Conservation (phyloP, 2,329 filamentous ascomycete genomes). For the Fusarium newnesense region DNA sequence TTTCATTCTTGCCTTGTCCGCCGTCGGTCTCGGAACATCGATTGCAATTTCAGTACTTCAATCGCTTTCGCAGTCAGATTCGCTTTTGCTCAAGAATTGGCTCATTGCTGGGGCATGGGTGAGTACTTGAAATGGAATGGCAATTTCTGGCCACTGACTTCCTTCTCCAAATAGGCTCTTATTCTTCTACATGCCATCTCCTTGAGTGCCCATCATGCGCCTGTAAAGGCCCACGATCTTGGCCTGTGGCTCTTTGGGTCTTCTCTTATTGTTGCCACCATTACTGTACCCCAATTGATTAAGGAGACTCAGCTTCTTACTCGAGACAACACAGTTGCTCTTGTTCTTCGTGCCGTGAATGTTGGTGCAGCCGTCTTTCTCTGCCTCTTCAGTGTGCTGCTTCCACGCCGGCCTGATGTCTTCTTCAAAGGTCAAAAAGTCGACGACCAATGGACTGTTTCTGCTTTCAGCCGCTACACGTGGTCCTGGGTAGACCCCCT, state of each 20-base stretch:
- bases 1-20: constrained; percentile 63
- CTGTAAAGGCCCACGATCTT: constrained; percentile 63
- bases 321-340: constrained; percentile 51
- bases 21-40: constrained; percentile 64
- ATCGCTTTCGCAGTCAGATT: constrained; percentile 52
- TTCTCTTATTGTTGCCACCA: constrained; percentile 54
- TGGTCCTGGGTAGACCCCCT: constrained; percentile 72
- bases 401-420: constrained; percentile 76
- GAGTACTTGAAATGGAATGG: constrained; percentile 47
- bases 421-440: constrained; percentile 68
- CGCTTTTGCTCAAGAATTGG: constrained; percentile 66
- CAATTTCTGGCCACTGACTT: not conserved
- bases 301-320: constrained; percentile 47
- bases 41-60: constrained; percentile 66
- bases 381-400: constrained; percentile 59
- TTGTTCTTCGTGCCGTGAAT: constrained; percentile 60
- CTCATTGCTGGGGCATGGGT: constrained; percentile 72
- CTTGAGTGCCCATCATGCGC: constrained; percentile 60
- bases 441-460: constrained; percentile 70
- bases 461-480: constrained; percentile 69
- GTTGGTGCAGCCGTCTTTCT: constrained; percentile 58
- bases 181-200: constrained; percentile 63
- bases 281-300: constrained; percentile 59
- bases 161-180: constrained; percentile 53
- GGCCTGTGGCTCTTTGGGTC: constrained; percentile 64